A percentile compares a stretch with the other conserved stretches of the same genome.
Conservation (phyloP, 163 green algal species). For the Chlamydomonas reinhardtii region DNA sequence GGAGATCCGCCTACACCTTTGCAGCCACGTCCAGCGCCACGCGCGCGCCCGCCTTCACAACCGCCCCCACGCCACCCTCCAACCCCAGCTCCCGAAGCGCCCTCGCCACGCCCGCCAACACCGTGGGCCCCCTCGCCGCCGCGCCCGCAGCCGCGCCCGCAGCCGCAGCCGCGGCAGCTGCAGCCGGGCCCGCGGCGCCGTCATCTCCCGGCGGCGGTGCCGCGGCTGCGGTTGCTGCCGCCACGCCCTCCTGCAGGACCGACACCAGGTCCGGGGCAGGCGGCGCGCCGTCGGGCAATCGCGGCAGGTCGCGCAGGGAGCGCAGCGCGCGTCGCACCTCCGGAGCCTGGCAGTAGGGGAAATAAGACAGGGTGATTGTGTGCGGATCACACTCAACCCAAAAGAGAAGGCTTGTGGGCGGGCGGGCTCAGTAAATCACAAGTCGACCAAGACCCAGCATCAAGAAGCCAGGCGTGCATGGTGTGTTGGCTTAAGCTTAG, state of each 20-base stretch:
- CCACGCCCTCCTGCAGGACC: slow-evolving; percentile 26
- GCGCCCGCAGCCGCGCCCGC: neutral
- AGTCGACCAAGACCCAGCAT: too few species aligned
- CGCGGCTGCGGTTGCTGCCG: neutral
- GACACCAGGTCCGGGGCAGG: slow-evolving; percentile 47
- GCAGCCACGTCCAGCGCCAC: slow-evolving; percentile 24
- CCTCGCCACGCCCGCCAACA: slow-evolving; percentile 1
- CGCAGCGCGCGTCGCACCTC: slow-evolving; percentile 39
- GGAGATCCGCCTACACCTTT: neutral
- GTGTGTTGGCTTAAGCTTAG: too few species aligned
- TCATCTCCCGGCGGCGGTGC: too few species aligned
- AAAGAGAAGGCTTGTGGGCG: too few species aligned
- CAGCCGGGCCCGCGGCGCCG: neutral
- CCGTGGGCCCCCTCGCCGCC: neutral
- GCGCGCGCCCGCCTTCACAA: slow-evolving; percentile 39
- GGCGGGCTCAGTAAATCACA: too few species aligned
- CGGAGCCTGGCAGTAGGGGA: neutral
- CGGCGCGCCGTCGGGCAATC: slow-evolving; percentile 47
- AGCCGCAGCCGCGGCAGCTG: neutral
- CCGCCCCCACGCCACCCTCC: slow-evolving; percentile 46
- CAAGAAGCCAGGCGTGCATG: too few species aligned
- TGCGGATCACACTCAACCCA: too few species aligned
- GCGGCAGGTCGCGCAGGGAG: slow-evolving; percentile 28
- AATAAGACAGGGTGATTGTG: too few species aligned
- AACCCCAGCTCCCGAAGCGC: slow-evolving; percentile 27